Evolutionary conservation across 805 yeast species (phyloP).

Genomic region (Yamadazyma tumulicola): DNA sequence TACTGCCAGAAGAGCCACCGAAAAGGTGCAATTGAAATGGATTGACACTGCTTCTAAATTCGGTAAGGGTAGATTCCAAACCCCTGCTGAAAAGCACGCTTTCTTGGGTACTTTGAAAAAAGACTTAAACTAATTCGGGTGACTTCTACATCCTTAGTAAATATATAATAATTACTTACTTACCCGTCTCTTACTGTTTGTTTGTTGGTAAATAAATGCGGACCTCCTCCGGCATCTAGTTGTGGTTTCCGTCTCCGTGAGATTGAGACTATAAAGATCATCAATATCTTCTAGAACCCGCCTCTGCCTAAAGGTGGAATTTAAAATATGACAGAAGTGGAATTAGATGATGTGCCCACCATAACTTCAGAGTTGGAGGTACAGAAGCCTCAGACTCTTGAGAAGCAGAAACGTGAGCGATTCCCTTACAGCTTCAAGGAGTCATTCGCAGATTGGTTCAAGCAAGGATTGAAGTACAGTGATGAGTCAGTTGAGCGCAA

Average conservation of each 20-base stretch:
- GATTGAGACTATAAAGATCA: too few species aligned
- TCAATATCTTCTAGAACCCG: too few species aligned
- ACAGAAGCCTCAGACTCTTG: background rate
- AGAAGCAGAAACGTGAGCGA: background rate
- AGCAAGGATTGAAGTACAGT: constrained; percentile 19
- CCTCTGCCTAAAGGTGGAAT: too few species aligned
- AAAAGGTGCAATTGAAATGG: constrained; percentile 97
- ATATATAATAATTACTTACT: too few species aligned
- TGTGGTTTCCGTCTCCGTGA: too few species aligned
- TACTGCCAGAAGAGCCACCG: constrained; percentile 96
- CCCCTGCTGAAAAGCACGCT: constrained; percentile 99
- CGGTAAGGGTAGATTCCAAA: constrained; percentile 99
- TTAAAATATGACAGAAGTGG: constrained; percentile 2
- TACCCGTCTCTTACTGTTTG: too few species aligned
- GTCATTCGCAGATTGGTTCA: constrained; percentile 28
- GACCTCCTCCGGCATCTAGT: too few species aligned
- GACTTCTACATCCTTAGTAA: too few species aligned
- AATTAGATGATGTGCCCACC: constrained; percentile 3
- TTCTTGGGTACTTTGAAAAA: constrained; percentile 99
- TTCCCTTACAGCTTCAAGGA: constrained; percentile 10
- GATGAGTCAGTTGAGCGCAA: constrained; percentile 31
- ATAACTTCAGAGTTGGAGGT: constrained; percentile 5
- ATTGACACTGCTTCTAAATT: constrained; percentile 99
- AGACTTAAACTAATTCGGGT: constrained; percentile 73
- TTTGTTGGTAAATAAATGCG: too few species aligned